A percentile compares a stretch with the other conserved stretches of the same genome.
Conservation (phyloP, 306 rosid genomes). For the Quercus agrifolia region DNA sequence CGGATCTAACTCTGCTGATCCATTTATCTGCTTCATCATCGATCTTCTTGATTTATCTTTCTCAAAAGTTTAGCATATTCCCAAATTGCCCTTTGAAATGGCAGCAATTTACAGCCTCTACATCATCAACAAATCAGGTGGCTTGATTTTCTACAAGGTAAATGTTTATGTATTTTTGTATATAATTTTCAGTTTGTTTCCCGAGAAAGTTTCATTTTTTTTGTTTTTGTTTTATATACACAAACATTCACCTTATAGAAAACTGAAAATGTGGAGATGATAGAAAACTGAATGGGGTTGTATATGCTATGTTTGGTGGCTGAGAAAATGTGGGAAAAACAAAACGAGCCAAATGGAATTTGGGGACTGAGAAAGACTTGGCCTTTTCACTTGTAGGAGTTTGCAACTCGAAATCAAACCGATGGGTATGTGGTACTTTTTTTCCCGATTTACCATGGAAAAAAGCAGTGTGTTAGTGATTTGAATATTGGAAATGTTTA, state of each 20-base stretch:
- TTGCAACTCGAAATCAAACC: background rate
- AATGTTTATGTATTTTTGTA: background rate
- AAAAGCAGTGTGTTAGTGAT: background rate
- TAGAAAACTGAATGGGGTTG: background rate
- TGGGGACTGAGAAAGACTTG: background rate
- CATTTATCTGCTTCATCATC: too few species aligned
- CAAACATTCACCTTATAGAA: background rate
- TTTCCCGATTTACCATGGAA: background rate
- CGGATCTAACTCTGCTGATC: too few species aligned
- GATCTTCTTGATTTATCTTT: too few species aligned
- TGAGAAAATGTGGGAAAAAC: background rate
- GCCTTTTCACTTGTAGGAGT: background rate
- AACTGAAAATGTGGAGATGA: background rate
- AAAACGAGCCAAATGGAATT: background rate
- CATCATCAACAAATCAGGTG: conserved; percentile 92
- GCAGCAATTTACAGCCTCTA: conserved; percentile 92
- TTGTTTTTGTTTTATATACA: too few species aligned
- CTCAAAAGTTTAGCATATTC: conserved; percentile 8
- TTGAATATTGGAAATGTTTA: background rate
- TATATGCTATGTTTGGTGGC: background rate
- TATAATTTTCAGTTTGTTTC: background rate
- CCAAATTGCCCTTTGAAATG: conserved; percentile 36
- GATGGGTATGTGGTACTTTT: background rate
- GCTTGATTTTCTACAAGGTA: conserved; percentile 91
- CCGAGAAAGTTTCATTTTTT: background rate